These are phyloP conservation scores for Cercophora scortea DNA, from an alignment of 495 filamentous ascomycete species.

Conservation along the genomic window DNA sequence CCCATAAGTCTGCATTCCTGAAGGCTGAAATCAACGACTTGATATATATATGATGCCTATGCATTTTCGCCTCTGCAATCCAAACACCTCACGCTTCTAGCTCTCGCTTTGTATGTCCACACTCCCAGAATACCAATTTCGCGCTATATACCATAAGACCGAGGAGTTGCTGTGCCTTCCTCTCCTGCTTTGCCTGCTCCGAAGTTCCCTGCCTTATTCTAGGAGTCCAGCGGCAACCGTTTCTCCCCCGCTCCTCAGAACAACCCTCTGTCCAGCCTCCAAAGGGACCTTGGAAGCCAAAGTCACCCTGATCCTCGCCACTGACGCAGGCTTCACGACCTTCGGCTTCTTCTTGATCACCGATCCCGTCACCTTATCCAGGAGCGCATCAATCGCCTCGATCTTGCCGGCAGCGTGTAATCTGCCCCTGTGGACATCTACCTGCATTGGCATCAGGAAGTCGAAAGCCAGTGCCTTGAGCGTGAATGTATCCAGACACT, in stretches of 20 bases:
- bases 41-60: too few species aligned
- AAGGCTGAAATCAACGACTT: too few species aligned
- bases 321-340: conserved; percentile 67
- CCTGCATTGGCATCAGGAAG: conserved; percentile 74
- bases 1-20: too few species aligned
- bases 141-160: too few species aligned
- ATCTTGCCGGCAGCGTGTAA: conserved; percentile 74
- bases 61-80: too few species aligned
- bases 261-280: conserved; percentile 67
- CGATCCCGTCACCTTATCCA: conserved; percentile 67
- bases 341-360: conserved; percentile 76
- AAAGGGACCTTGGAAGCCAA: conserved; percentile 70
- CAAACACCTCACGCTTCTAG: too few species aligned
- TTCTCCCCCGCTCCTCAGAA: conserved; percentile 70
- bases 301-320: conserved; percentile 58
- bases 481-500: conserved; percentile 60
- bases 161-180: too few species aligned
- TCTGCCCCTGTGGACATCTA: conserved; percentile 81
- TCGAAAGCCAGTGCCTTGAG: conserved; percentile 86
- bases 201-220: background rate
- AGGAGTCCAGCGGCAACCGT: conserved; percentile 77
- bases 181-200: too few species aligned
- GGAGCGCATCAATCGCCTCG: conserved; percentile 53
- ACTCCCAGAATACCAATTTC: too few species aligned
- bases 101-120: too few species aligned